These are phyloP conservation scores for Cladosporium austrohemisphaericum DNA, from an alignment of 2,329 filamentous ascomycete genomes.

Conservation along the genomic window DNA sequence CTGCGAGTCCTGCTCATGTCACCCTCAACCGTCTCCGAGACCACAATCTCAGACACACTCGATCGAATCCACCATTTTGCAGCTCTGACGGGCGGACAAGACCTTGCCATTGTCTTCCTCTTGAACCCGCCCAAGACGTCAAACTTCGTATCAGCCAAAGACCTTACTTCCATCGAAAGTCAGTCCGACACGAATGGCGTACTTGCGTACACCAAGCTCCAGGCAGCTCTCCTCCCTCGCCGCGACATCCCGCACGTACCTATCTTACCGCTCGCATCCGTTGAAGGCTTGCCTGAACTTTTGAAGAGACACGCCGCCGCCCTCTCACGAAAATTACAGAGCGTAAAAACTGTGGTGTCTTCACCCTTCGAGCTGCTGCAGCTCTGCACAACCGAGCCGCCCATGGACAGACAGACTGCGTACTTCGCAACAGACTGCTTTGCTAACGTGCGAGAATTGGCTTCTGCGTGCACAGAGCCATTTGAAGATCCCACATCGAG, in stretches of 20 bases:
- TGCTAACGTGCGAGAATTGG: slow-evolving; percentile 22
- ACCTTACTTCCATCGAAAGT: slow-evolving; percentile 2
- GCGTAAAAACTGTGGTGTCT: neutral
- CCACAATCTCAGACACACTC: slow-evolving; percentile 23
- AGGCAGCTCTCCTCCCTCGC: slow-evolving; percentile 23
- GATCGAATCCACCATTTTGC: slow-evolving; percentile 32
- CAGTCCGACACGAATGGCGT: slow-evolving; percentile 16
- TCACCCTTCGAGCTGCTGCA: slow-evolving; percentile 24
- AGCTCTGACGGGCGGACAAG: slow-evolving; percentile 27
- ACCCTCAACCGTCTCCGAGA: slow-evolving; percentile 20
- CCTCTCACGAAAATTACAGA: slow-evolving; percentile 8
- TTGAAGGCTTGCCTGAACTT: slow-evolving; percentile 23
- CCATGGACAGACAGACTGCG: slow-evolving; percentile 24
- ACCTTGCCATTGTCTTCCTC: slow-evolving; percentile 32
- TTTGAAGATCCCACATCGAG: slow-evolving; percentile 12
- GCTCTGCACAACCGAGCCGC: slow-evolving; percentile 24
- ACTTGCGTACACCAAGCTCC: slow-evolving; percentile 27
- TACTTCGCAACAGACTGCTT: slow-evolving; percentile 28
- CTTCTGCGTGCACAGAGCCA: slow-evolving; percentile 17
- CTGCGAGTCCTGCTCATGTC: slow-evolving; percentile 34
- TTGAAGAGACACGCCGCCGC: slow-evolving; percentile 14
- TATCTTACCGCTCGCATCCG: slow-evolving; percentile 25
- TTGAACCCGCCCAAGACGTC: slow-evolving; percentile 21
- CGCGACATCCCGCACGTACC: slow-evolving; percentile 25
- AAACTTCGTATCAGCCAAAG: slow-evolving; percentile 19